phyloP scores from a whole-genome alignment of 2,329 filamentous ascomycete genomes.

The Rutstroemia sydowiana region DNA sequence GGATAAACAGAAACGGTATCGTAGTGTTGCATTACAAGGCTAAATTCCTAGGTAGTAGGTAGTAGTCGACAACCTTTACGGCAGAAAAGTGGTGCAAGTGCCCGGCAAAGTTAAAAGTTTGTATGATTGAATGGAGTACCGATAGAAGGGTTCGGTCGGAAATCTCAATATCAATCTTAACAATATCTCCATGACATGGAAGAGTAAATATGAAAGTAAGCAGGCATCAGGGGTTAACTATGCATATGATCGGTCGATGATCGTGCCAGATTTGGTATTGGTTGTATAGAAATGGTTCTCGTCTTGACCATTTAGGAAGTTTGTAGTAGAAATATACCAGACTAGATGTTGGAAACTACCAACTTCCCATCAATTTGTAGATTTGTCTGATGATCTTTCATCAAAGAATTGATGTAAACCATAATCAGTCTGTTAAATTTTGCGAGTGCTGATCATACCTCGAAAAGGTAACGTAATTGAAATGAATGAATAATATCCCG shows the following conservation, averaged over 20 bases:
- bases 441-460: too few species aligned
- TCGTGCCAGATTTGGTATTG: neutral
- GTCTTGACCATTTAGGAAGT: conserved; percentile 3
- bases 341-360: too few species aligned
- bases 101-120: neutral
- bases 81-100: neutral
- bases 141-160: conserved; percentile 9
- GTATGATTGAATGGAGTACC: conserved; percentile 7
- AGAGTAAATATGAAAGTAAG: neutral
- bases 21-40: conserved; percentile 4
- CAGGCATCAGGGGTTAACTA: conserved; percentile 5
- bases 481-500: neutral
- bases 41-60: too few species aligned
- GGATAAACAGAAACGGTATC: too few species aligned
- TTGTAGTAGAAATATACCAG: neutral
- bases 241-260: conserved; percentile 8
- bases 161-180: conserved; percentile 9
- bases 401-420: too few species aligned
- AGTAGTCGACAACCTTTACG: too few species aligned
- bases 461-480: too few species aligned
- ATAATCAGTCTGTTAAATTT: too few species aligned
- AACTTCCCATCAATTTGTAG: too few species aligned
- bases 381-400: neutral
- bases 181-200: conserved; percentile 3
- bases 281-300: neutral